Evolutionary conservation across 2,329 filamentous ascomycete species (phyloP), one percentile per base, ranked within the genome.

Genomic region (Capronia coronata): DNA sequence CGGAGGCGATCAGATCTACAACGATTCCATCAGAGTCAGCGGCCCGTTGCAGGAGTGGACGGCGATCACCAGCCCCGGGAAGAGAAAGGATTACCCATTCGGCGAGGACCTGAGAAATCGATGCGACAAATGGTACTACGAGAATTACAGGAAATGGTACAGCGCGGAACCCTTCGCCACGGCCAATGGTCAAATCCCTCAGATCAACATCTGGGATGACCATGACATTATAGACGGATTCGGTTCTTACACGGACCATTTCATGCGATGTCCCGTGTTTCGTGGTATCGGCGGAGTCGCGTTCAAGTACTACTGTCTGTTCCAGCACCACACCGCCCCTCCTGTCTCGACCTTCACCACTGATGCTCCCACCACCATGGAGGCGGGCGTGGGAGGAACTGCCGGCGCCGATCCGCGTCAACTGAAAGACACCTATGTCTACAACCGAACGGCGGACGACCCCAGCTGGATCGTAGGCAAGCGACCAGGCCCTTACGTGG

Each of bases 281-380:
- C 72, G 79, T 22, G 80, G 80, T 16, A 82, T 84, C 60, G 80
- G 80, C 21, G 79, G 79, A 21, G 70, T 74, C 16, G 68, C 71
- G 6, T 72, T 71, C 63, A 80, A 79, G 60, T 80, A 83, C 67
- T 83, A 83, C 63, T 71, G 80, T 55, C 71, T 84, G 11, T 83
- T 84, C 69, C 80, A 83, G 60, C 76, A 90, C 61, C 91, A 96
- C 62, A 72, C 94, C 43, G 80, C 90, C 10, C 91, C 91, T 1
- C 89, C 91, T 0, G 74, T 78, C 55, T 90, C 86, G 23, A 95
- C 90, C 1, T 96, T 84, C 65, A 95, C 88, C 2, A 87, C 87
- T 1, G 85, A 86, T 75, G 73, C 76, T 2, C 75, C 77, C 0
- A 68, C 75, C 55, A 81, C 78, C 0, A 78, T 73, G 68, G 67